Percentiles rank a stretch among this genome's conserved stretches.
phyloP scores from a whole-genome alignment of 2,329 filamentous ascomycete species.

The Sordariomycetes sp. region DNA sequence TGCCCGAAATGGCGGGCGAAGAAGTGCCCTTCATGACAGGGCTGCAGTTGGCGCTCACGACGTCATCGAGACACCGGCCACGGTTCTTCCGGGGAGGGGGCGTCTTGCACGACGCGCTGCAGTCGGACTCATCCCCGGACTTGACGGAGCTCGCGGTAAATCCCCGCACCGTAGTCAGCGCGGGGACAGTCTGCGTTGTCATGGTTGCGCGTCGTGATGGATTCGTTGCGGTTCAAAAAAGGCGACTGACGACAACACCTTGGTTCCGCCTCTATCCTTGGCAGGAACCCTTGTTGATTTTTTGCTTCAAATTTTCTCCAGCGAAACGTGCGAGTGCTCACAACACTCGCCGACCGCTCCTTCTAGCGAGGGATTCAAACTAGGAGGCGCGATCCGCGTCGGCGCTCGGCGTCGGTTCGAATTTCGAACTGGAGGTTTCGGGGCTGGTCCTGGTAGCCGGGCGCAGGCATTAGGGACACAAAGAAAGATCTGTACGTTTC shows the following conservation, averaged over 20 bases:
- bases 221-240: neutral
- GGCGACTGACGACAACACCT: neutral
- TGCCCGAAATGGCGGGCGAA: conserved; percentile 55
- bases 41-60: conserved; percentile 54
- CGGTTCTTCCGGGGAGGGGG: conserved; percentile 25
- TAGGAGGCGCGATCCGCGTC: conserved; percentile 3
- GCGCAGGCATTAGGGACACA: conserved; percentile 3
- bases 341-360: neutral
- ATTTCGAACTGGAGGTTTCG: conserved; percentile 5
- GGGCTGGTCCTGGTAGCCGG: conserved; percentile 2
- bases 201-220: neutral
- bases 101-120: conserved; percentile 21
- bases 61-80: conserved; percentile 38
- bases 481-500: conserved; percentile 1
- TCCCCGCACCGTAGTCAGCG: conserved; percentile 44
- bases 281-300: neutral
- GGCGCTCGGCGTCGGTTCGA: conserved; percentile 6
- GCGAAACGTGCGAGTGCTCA: neutral
- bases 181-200: conserved; percentile 18
- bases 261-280: neutral
- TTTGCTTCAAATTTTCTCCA: neutral
- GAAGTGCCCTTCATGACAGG: conserved; percentile 41
- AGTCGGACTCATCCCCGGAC: conserved; percentile 48
- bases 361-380: neutral
- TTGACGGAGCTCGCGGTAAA: conserved; percentile 42